phyloP scores from a whole-genome alignment of 345 rosid genomes.

The Populus nigra region DNA sequence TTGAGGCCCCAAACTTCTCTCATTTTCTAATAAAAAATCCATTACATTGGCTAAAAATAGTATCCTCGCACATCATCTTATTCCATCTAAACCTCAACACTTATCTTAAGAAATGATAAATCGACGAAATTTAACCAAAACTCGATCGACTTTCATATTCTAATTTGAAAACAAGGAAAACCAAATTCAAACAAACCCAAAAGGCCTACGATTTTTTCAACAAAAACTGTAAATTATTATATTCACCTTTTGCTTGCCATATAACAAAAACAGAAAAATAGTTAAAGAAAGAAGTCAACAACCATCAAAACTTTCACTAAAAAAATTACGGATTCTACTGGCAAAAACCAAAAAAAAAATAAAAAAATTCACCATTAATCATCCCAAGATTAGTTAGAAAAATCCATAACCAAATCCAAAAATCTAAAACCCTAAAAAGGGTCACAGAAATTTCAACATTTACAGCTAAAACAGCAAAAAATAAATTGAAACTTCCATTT shows the following conservation, averaged over 20 bases:
- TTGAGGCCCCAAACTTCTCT: not conserved
- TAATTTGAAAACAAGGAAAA: not conserved
- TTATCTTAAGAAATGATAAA: not conserved
- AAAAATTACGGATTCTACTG: not conserved
- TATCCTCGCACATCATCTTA: not conserved
- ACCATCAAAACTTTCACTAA: no score
- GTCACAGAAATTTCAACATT: no score
- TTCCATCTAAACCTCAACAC: conserved; percentile 1
- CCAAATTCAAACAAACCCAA: conserved; percentile 1
- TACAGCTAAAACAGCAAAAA: not conserved
- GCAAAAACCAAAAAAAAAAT: not conserved
- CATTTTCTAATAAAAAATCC: not conserved
- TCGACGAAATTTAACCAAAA: not conserved
- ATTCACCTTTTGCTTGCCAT: not conserved
- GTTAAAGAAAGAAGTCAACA: not conserved
- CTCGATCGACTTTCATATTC: not conserved
- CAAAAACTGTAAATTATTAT: not conserved
- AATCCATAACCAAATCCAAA: not conserved
- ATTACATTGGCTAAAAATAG: not conserved
- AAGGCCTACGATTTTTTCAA: not conserved
- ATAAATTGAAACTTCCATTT: not conserved
- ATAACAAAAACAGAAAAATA: not conserved
- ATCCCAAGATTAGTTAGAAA: not conserved
- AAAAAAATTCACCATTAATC: not conserved
- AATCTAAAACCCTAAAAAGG: not conserved